Evolutionary conservation across 768 basidiomycete genomes (phyloP), one percentile per base, ranked within the genome.

Genomic region (Podaxis sp.): DNA sequence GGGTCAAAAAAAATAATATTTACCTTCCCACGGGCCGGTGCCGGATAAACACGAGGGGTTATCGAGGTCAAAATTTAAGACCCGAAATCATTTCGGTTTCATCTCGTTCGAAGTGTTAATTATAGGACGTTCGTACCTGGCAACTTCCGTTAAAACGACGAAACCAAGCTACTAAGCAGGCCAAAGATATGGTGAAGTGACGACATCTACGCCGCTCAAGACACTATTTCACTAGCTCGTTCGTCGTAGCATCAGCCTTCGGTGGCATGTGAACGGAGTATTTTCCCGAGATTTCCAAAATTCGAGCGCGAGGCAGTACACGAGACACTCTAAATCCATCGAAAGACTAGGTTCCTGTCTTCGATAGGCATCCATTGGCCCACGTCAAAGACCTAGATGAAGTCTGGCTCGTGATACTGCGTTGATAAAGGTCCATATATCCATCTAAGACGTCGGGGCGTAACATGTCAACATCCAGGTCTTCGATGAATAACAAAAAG

Each of bases 321-420:
- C 24, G 40, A 36, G 56, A 57, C 38, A 46, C 44, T 46, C 42
- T 30, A 56, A 12, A 56, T 56, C 33, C 24, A 38, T 56, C 19
- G 49, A 56, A n/a, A 6, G 9, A 56, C 36, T 46, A 36, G 13
- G 55, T 17, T n/a, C 19, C n/a, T 15, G n/a, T 28, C 26, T 19
- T 30, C 56, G 42, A 30, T 42, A 44, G 39, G 39, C 40, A 40
- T 40, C 46, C 24, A 59, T 40, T 59, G 59, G 59, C 59, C 49
- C 59, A 59, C 59, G 49, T 52, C 39, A 38, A 52, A 24, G 33
- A 3, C 36, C 17, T 33, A 17, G 33, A 22, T 15, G 4, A n/a
- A 39, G 33, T 7, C 12, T 9, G 2, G 6, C 36, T 8, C 7
- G 8, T 55, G 17, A 12, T 39, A 22, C 39, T 19, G 44, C 7